Evolutionary conservation across 75 land plant genomes (phyloP).

Genomic region (Pinus taeda): DNA sequence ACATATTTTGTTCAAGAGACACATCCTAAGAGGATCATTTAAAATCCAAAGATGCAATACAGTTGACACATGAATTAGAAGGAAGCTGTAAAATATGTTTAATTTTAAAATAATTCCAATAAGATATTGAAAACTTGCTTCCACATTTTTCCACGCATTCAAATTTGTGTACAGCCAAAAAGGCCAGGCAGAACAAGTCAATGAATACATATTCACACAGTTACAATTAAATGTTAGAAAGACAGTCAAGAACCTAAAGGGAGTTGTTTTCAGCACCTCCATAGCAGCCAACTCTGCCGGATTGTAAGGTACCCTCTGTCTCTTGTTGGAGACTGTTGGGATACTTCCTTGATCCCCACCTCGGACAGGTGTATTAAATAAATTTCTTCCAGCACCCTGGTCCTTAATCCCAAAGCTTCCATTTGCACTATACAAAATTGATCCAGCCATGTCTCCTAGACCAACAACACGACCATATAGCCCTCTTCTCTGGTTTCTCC

Average conservation of each 20-base stretch:
- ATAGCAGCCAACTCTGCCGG: conserved; percentile 90
- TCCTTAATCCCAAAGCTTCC: conserved; percentile 32
- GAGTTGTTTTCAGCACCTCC: conserved; percentile 64
- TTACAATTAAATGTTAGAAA: background rate
- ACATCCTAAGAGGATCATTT: too few relatives aligned
- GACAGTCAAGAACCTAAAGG: background rate
- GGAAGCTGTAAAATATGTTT: background rate
- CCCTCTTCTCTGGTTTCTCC: conserved; percentile 90
- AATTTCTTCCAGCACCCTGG: conserved; percentile 36
- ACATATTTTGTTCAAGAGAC: too few relatives aligned
- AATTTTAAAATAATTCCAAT: background rate
- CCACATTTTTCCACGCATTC: background rate
- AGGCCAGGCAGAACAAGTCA: background rate
- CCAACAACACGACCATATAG: conserved; percentile 93
- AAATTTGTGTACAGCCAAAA: background rate
- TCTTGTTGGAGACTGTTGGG: conserved; percentile 48
- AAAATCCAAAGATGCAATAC: too few relatives aligned
- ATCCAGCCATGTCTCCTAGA: conserved; percentile 76
- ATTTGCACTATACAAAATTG: conserved; percentile 61
- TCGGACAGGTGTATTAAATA: conserved; percentile 48
- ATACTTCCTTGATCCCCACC: conserved; percentile 30
- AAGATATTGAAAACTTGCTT: background rate
- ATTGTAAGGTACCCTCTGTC: conserved; percentile 82
- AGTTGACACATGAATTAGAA: too few relatives aligned
- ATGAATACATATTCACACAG: background rate